Evolutionary conservation across 1,284 basidiomycete genomes (phyloP).

Genomic region (Boletus semigastroideus): DNA sequence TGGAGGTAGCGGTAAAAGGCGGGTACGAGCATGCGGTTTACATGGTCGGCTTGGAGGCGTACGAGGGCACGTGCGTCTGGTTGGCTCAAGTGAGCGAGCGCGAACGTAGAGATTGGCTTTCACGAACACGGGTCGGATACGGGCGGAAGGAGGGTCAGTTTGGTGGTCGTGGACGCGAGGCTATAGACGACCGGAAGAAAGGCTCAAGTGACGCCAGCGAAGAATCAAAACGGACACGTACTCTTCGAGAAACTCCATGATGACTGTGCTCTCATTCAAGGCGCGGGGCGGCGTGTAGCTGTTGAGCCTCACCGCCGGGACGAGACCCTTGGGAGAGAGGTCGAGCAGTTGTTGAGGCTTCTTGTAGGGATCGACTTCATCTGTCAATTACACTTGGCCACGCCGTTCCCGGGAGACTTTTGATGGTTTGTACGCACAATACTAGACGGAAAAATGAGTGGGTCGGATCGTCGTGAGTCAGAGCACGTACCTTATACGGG

Average conservation of each 20-base stretch:
- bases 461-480: neutral
- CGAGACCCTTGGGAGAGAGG: conserved; percentile 76
- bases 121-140: conserved; percentile 57
- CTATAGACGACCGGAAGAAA: conserved; percentile 35
- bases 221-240: conserved; percentile 22
- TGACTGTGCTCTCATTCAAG: conserved; percentile 70
- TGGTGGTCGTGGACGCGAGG: conserved; percentile 45
- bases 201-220: neutral
- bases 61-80: conserved; percentile 62
- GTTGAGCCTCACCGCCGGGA: conserved; percentile 66
- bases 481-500: conserved; percentile 33
- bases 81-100: neutral
- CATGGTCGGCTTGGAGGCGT: conserved; percentile 67
- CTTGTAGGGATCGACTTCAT: conserved; percentile 80
- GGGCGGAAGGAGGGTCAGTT: conserved; percentile 57
- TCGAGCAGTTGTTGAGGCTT: conserved; percentile 78
- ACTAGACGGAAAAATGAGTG: conserved; percentile 21
- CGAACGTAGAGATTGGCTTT: neutral
- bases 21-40: conserved; percentile 65
- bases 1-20: conserved; percentile 80
- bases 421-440: conserved; percentile 31
- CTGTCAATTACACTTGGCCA: conserved; percentile 32
- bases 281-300: conserved; percentile 50
- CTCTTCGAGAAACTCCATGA: conserved; percentile 76
- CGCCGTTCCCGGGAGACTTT: neutral